These are phyloP conservation scores for Aphanoascus verrucosus DNA, from an alignment of 2,329 filamentous ascomycete species.

Conservation along the genomic window DNA sequence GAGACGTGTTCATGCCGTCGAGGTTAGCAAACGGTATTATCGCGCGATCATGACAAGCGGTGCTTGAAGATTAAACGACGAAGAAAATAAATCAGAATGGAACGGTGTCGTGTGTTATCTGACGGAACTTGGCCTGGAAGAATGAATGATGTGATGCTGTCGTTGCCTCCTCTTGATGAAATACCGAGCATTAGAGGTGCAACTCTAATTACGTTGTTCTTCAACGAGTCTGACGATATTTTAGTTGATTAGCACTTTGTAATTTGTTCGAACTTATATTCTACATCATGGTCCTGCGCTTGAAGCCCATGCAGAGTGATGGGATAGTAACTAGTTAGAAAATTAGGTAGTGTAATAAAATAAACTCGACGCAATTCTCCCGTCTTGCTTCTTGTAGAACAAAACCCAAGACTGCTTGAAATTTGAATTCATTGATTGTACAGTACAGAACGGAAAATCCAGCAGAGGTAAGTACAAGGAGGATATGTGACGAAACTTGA, in stretches of 20 bases:
- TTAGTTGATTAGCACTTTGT: background rate
- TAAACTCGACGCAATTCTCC: background rate
- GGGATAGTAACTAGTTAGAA: background rate
- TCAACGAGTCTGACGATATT: too few species aligned
- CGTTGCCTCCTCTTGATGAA: background rate
- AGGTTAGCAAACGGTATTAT: constrained; percentile 60
- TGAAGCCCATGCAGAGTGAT: background rate
- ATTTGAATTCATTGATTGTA: constrained; percentile 2
- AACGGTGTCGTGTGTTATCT: constrained; percentile 1
- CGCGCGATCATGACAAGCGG: constrained; percentile 47
- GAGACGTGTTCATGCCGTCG: constrained; percentile 57
- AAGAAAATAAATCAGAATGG: background rate
- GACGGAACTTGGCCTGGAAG: background rate
- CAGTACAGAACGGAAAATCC: background rate
- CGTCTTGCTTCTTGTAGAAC: background rate
- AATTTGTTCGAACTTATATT: background rate
- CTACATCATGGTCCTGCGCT: too few species aligned
- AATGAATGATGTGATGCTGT: background rate
- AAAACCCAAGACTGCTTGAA: background rate
- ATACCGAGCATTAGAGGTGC: background rate
- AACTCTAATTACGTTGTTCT: background rate
- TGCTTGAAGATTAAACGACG: background rate
- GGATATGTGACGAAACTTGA: background rate
- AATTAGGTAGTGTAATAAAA: constrained; percentile 1
- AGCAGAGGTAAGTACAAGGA: background rate